These are phyloP conservation scores for Claviceps monticola DNA, from an alignment of 2,329 filamentous ascomycete genomes.

Conservation along the genomic window DNA sequence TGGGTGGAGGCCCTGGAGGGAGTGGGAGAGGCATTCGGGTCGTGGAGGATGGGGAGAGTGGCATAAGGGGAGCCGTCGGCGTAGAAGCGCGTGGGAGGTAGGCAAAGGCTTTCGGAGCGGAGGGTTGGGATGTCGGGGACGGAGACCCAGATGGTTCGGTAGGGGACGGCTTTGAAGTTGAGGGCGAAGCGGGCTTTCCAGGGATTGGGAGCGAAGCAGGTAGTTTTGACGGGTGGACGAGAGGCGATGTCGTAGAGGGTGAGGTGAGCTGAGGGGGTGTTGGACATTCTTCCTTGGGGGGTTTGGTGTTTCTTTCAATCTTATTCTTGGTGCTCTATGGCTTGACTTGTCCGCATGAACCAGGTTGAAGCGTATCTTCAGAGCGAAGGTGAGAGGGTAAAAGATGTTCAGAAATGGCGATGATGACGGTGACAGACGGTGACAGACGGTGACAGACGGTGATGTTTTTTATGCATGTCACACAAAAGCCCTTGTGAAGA, in stretches of 20 bases:
- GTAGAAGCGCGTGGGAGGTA: conserved; percentile 37
- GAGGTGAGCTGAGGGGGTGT: background rate
- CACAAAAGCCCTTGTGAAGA: too few species aligned
- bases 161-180: conserved; percentile 26
- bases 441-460: too few species aligned
- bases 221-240: conserved; percentile 15
- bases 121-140: conserved; percentile 36
- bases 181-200: conserved; percentile 24
- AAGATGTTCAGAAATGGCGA: too few species aligned
- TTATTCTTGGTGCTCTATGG: background rate
- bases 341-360: too few species aligned
- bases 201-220: conserved; percentile 16
- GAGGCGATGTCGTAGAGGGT: conserved; percentile 29
- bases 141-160: conserved; percentile 32
- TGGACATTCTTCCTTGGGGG: background rate
- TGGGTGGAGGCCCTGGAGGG: background rate
- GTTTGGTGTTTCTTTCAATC: background rate
- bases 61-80: conserved; percentile 42
- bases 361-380: too few species aligned
- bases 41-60: conserved; percentile 44
- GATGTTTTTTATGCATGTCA: too few species aligned
- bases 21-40: conserved; percentile 15
- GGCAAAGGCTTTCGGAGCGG: conserved; percentile 26
- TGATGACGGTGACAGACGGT: too few species aligned
- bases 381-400: too few species aligned